These are phyloP conservation scores for Tolypocladium amazonense DNA, from an alignment of 2,329 filamentous ascomycete genomes.

Conservation along the genomic window DNA sequence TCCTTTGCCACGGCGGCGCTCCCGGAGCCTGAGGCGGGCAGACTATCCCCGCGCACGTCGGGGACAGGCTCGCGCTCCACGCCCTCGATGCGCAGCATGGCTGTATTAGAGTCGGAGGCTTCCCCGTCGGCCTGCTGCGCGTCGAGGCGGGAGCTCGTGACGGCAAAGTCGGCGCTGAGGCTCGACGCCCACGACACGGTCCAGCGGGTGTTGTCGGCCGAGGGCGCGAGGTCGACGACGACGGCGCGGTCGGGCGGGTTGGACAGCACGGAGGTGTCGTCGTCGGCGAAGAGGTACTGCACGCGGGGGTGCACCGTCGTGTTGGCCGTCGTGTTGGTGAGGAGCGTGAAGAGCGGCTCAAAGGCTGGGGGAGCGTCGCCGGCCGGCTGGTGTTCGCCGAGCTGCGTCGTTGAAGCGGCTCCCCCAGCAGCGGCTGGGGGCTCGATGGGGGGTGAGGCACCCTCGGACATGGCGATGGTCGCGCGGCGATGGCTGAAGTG, in stretches of 20 bases:
- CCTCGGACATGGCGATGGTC: neutral
- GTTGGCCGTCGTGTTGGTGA: slow-evolving; percentile 64
- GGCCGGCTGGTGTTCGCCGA: neutral
- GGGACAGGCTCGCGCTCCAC: slow-evolving; percentile 25
- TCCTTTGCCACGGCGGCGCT: slow-evolving; percentile 24
- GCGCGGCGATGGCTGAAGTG: neutral
- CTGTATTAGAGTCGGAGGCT: slow-evolving; percentile 12
- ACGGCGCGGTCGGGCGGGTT: slow-evolving; percentile 47
- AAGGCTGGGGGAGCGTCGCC: slow-evolving; percentile 36
- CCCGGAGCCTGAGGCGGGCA: slow-evolving; percentile 18
- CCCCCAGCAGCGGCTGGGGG: neutral
- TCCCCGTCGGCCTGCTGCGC: slow-evolving; percentile 29
- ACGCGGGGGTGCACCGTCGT: slow-evolving; percentile 75
- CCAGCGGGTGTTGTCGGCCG: slow-evolving; percentile 30
- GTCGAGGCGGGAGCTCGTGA: slow-evolving; percentile 33
- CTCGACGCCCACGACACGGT: slow-evolving; percentile 59
- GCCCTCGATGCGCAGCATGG: slow-evolving; percentile 25
- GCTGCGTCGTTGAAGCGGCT: neutral
- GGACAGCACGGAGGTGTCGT: slow-evolving; percentile 70
- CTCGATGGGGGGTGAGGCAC: neutral
- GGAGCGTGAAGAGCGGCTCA: slow-evolving; percentile 73
- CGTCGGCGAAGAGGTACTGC: slow-evolving; percentile 89
- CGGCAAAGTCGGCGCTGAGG: slow-evolving; percentile 62
- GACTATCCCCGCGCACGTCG: slow-evolving; percentile 10
- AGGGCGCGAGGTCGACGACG: slow-evolving; percentile 42